Evolutionary conservation across 495 filamentous ascomycete genomes (phyloP).

Genomic region (Patellaria atrata): DNA sequence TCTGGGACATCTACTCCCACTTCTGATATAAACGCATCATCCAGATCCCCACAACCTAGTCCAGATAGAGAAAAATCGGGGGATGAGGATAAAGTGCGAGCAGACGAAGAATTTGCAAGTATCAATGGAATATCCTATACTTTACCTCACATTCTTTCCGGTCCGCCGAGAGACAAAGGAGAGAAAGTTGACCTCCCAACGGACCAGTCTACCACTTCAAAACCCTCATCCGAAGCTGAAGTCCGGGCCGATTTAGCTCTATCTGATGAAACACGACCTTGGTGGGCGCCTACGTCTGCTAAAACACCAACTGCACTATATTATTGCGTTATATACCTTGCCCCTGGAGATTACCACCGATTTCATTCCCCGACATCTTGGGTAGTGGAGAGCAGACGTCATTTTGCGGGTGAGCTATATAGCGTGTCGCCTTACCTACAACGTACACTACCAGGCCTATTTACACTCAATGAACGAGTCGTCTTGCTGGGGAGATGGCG

Average conservation of each 20-base stretch:
- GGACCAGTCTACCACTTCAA: conserved; percentile 54
- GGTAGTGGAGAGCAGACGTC: conserved; percentile 81
- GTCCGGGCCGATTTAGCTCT: conserved; percentile 73
- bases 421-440: conserved; percentile 90
- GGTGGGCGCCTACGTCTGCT: conserved; percentile 51
- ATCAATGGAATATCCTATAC: conserved; percentile 97
- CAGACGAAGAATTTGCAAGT: conserved; percentile 83
- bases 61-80: conserved; percentile 12
- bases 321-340: conserved; percentile 95
- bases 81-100: conserved; percentile 51
- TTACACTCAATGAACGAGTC: conserved; percentile 92
- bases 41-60: conserved; percentile 21
- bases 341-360: conserved; percentile 94
- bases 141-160: conserved; percentile 74
- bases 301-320: conserved; percentile 58
- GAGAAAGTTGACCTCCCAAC: conserved; percentile 29
- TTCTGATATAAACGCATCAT: conserved; percentile 13
- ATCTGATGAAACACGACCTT: conserved; percentile 47
- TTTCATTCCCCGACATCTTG: conserved; percentile 91
- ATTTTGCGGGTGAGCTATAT: conserved; percentile 94
- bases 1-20: conserved; percentile 5
- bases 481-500: conserved; percentile 89
- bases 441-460: conserved; percentile 77
- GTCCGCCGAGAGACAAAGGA: conserved; percentile 31
- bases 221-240: conserved; percentile 54